Conservation (phyloP, 2,329 filamentous ascomycete species). For the Aspergillus sojae region DNA sequence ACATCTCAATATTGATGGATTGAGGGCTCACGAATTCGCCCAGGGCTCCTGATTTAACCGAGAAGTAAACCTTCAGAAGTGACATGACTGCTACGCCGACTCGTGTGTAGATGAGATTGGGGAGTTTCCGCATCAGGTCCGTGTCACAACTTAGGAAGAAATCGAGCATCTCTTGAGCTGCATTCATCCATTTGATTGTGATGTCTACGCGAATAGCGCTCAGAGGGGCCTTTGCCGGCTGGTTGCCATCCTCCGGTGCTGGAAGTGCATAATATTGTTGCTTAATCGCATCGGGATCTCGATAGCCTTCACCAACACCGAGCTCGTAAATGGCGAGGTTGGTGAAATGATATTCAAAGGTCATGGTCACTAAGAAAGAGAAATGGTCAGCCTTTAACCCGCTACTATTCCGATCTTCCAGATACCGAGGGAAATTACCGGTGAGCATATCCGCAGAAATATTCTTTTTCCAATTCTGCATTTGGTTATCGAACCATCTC, state of each 20-base stretch:
- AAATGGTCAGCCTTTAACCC: not conserved
- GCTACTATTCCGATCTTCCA: not conserved
- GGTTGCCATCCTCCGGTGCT: conserved; percentile 21
- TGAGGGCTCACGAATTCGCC: conserved; percentile 35
- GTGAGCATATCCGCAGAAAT: conserved; percentile 32
- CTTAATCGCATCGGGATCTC: conserved; percentile 38
- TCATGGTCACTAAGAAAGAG: conserved; percentile 14
- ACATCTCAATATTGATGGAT: conserved; percentile 33
- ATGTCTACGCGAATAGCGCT: conserved; percentile 40
- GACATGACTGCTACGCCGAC: conserved; percentile 36
- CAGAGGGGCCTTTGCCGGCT: conserved; percentile 19
- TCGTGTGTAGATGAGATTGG: conserved; percentile 38
- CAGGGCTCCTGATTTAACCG: conserved; percentile 32
- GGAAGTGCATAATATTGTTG: conserved; percentile 37
- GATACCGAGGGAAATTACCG: conserved; percentile 22
- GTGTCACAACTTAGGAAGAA: conserved; percentile 33
- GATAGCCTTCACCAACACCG: conserved; percentile 39
- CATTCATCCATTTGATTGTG: conserved; percentile 42
- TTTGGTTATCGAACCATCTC: conserved; percentile 39
- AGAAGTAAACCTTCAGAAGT: conserved; percentile 39
- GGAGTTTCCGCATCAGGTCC: conserved; percentile 36
- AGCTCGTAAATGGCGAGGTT: conserved; percentile 38
- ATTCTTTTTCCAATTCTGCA: conserved; percentile 37
- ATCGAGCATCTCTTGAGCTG: conserved; percentile 37
- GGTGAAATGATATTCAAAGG: conserved; percentile 30